Percentiles rank a stretch among this genome's conserved stretches.
Conservation (phyloP, 306 rosid genomes). For the Ormosia emarginata region DNA sequence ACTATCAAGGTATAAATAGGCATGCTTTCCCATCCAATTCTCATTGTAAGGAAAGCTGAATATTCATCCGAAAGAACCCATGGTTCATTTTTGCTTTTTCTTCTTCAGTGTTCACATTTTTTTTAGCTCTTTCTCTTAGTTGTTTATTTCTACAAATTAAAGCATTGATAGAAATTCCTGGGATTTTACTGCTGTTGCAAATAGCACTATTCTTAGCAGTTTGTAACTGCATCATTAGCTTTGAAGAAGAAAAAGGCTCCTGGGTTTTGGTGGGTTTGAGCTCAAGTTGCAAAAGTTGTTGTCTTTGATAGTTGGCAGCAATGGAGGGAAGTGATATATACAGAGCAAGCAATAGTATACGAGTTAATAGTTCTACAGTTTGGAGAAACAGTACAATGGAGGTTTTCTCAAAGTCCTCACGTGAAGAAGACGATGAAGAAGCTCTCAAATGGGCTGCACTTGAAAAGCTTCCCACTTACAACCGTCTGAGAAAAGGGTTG, state of each 20-base stretch:
- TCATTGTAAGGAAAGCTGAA: not conserved
- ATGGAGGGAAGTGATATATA: constrained; percentile 48
- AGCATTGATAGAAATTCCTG: not conserved
- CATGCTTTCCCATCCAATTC: not conserved
- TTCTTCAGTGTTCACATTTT: not conserved
- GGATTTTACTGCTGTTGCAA: not conserved
- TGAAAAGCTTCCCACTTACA: constrained; percentile 70
- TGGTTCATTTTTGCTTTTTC: not conserved
- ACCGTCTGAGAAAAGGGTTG: constrained; percentile 68
- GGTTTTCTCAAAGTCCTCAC: constrained; percentile 44
- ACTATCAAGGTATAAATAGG: not conserved
- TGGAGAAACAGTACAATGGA: constrained; percentile 46
- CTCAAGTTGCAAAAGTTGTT: not conserved
- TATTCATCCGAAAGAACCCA: not conserved
- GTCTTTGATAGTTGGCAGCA: not conserved
- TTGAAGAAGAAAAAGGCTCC: not conserved
- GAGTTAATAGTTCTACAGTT: constrained; percentile 18
- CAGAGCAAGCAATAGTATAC: constrained; percentile 31
- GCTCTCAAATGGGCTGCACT: constrained; percentile 75
- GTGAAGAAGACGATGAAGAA: constrained; percentile 53
- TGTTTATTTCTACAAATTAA: not conserved
- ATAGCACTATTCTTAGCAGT: not conserved
- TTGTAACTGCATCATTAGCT: not conserved
- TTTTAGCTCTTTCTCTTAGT: not conserved
- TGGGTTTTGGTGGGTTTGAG: constrained; percentile 12